These are phyloP conservation scores for Penicillium salamii DNA, from an alignment of 495 filamentous ascomycete genomes.

Conservation along the genomic window DNA sequence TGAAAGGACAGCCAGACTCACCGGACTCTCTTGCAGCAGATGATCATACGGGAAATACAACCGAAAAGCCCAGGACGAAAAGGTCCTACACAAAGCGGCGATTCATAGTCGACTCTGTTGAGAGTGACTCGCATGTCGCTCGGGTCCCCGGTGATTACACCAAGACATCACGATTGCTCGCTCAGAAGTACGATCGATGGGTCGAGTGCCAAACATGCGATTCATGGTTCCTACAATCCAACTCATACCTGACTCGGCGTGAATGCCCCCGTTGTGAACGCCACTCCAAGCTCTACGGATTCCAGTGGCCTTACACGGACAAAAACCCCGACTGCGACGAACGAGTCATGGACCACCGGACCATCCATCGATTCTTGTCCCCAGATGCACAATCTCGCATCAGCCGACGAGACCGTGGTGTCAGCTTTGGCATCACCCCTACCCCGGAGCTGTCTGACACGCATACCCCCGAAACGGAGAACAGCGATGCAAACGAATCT, in stretches of 20 bases:
- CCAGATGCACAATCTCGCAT: constrained; percentile 62
- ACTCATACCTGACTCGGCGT: constrained; percentile 79
- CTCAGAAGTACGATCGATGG: constrained; percentile 74
- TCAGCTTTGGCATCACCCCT: constrained; percentile 37
- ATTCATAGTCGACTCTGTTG: constrained; percentile 40
- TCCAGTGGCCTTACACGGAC: constrained; percentile 92
- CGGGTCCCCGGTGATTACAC: constrained; percentile 75
- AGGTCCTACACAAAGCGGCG: constrained; percentile 24
- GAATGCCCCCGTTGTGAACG: constrained; percentile 91
- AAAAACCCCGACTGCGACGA: constrained; percentile 77
- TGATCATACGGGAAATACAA: constrained; percentile 15
- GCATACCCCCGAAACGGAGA: constrained; percentile 34
- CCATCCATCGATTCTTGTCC: constrained; percentile 65
- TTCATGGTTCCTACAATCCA: constrained; percentile 75
- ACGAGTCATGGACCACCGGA: constrained; percentile 69
- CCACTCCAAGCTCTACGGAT: constrained; percentile 93
- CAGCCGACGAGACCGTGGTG: constrained; percentile 43
- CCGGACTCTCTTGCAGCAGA: constrained; percentile 24
- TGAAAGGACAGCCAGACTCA: constrained; percentile 17
- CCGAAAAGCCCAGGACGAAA: constrained; percentile 17
- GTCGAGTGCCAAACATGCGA: constrained; percentile 82
- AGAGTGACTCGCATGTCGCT: constrained; percentile 38
- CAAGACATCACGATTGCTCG: constrained; percentile 67
- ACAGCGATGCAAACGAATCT: constrained; percentile 32
- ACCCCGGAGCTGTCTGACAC: constrained; percentile 41